phyloP scores from a whole-genome alignment of 306 rosid species.

The Inga oerstediana region DNA sequence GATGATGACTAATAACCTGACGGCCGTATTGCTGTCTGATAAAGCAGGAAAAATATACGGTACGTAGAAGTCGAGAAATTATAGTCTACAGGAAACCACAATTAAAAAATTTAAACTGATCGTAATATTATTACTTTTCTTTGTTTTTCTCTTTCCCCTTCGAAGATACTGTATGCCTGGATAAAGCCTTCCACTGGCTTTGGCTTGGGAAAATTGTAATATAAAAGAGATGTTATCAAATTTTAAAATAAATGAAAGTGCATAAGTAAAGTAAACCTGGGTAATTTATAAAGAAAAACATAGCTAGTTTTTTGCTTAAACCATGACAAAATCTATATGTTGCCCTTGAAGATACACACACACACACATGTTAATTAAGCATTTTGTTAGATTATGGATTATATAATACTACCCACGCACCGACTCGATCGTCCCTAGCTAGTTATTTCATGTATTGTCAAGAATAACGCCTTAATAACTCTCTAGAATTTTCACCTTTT shows the following conservation, averaged over 20 bases:
- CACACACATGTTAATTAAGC: no score
- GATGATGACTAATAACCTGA: slow-evolving; percentile 23
- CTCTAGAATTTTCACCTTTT: no score
- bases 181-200: neutral
- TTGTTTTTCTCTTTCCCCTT: neutral
- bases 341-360: no score
- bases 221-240: neutral
- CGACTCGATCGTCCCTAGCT: no score
- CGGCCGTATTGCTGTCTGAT: neutral
- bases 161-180: neutral
- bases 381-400: no score
- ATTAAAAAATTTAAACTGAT: neutral
- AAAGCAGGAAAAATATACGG: slow-evolving; percentile 9
- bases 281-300: neutral
- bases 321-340: neutral
- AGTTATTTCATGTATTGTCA: no score
- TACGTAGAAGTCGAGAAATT: neutral
- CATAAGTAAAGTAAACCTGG: slow-evolving; percentile 11
- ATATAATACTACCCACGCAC: no score
- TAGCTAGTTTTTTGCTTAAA: slow-evolving; percentile 47
- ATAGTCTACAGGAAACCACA: slow-evolving; percentile 53
- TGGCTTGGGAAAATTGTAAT: neutral
- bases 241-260: slow-evolving; percentile 23
- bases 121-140: neutral
- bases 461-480: no score